Percentiles rank a stretch among this genome's conserved stretches.
These are phyloP conservation scores for Paramarasmius palmivorus DNA, from an alignment of 1,284 basidiomycete species.

Conservation along the genomic window DNA sequence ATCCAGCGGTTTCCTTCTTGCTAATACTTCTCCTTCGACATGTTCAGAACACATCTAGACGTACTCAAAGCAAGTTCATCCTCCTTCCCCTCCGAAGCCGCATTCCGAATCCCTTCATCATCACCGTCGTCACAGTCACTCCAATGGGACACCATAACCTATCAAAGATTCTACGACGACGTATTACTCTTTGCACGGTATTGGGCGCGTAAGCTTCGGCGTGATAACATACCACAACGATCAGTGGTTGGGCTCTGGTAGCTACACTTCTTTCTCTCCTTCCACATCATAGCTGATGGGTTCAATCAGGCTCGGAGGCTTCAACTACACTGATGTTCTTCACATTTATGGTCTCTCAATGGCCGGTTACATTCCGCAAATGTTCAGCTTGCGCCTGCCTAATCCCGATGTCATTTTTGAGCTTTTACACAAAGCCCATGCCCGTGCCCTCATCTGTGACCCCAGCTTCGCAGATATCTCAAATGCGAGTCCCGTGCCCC, in stretches of 20 bases:
- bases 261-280: slow-evolving; percentile 22
- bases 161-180: slow-evolving; percentile 51
- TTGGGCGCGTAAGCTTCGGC: slow-evolving; percentile 49
- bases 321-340: slow-evolving; percentile 65
- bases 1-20: background rate
- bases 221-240: slow-evolving; percentile 42
- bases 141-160: slow-evolving; percentile 54
- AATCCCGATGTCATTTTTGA: slow-evolving; percentile 68
- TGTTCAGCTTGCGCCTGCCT: slow-evolving; percentile 71
- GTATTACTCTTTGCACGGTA: slow-evolving; percentile 56
- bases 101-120: slow-evolving; percentile 47
- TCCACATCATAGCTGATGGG: background rate
- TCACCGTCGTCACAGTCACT: slow-evolving; percentile 33
- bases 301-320: slow-evolving; percentile 57
- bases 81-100: slow-evolving; percentile 40
- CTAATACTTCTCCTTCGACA: slow-evolving; percentile 13
- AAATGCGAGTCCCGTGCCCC: slow-evolving; percentile 44
- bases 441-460: slow-evolving; percentile 63
- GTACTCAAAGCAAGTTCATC: slow-evolving; percentile 47
- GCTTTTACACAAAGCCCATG: slow-evolving; percentile 56
- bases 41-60: slow-evolving; percentile 47
- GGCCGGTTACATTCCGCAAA: slow-evolving; percentile 71
- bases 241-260: slow-evolving; percentile 72
- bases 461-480: slow-evolving; percentile 37
- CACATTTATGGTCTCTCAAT: slow-evolving; percentile 72